Evolutionary conservation across 2,329 filamentous ascomycete genomes (phyloP).

Genomic region (Periconia sp.): DNA sequence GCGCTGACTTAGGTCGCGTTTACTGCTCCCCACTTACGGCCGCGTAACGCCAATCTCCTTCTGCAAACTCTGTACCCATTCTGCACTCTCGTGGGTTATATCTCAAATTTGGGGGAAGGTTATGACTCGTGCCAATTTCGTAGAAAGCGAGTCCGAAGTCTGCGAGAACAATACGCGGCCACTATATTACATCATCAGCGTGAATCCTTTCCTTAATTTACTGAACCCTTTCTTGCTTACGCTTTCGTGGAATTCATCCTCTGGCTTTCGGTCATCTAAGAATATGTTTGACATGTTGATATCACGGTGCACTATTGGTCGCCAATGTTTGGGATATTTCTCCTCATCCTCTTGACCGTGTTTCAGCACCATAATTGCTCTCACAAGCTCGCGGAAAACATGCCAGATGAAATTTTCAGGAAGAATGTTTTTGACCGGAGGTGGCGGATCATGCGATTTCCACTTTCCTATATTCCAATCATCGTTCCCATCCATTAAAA

Average conservation of each 20-base stretch:
- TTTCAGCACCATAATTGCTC: conserved; percentile 2
- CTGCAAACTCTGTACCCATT: background rate
- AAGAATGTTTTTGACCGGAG: background rate
- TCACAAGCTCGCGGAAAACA: conserved; percentile 3
- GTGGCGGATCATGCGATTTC: too few relatives aligned
- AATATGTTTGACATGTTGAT: background rate
- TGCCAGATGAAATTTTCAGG: conserved; percentile 2
- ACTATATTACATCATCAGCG: background rate
- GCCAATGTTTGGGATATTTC: background rate
- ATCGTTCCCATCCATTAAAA: background rate
- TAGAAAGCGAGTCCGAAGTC: conserved; percentile 8
- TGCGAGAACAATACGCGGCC: background rate
- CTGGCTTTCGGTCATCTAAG: background rate
- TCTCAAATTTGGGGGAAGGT: background rate
- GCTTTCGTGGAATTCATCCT: background rate
- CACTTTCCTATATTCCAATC: background rate
- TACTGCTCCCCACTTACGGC: background rate
- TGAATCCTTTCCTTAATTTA: background rate
- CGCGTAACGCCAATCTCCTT: background rate
- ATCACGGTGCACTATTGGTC: conserved; percentile 5
- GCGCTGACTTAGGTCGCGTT: background rate
- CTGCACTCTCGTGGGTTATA: conserved; percentile 4
- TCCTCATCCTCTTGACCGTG: background rate
- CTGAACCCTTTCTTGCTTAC: background rate
- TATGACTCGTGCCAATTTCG: background rate